A percentile compares a stretch with the other conserved stretches of the same genome.
phyloP scores from a whole-genome alignment of 2,329 filamentous ascomycete species.

The Basipetospora chlamydospora region DNA sequence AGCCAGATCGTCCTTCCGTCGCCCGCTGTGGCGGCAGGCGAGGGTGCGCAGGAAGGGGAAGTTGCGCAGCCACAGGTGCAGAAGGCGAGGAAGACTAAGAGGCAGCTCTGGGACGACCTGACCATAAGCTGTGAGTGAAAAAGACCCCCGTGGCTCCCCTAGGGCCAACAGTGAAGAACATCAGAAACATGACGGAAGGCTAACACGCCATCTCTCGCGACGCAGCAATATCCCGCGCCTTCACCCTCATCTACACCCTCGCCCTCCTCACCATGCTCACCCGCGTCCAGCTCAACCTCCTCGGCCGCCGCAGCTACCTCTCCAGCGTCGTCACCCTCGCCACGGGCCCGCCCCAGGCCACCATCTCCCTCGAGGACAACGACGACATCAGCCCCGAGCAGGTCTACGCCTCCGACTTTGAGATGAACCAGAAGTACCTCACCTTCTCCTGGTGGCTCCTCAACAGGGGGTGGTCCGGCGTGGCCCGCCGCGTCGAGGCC shows the following conservation, averaged over 20 bases:
- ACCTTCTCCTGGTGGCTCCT: conserved; percentile 98
- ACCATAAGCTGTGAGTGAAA: conserved; percentile 86
- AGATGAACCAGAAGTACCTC: conserved; percentile 87
- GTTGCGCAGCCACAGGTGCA: conserved; percentile 21
- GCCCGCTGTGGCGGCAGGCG: background rate
- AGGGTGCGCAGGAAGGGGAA: conserved; percentile 23
- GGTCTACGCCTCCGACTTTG: conserved; percentile 81
- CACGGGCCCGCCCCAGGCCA: conserved; percentile 55
- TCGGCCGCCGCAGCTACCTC: conserved; percentile 87
- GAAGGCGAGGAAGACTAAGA: conserved; percentile 61
- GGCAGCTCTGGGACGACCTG: conserved; percentile 92
- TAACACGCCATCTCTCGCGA: no score
- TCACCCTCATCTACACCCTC: conserved; percentile 84
- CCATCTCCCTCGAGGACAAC: conserved; percentile 82
- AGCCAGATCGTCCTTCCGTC: conserved; percentile 54
- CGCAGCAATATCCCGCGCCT: conserved; percentile 73
- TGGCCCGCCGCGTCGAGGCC: conserved; percentile 68
- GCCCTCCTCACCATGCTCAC: conserved; percentile 83
- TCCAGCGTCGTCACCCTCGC: conserved; percentile 89
- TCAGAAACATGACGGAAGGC: background rate
- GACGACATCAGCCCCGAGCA: conserved; percentile 78
- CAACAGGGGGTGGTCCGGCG: conserved; percentile 73
- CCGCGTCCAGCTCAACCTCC: conserved; percentile 88
- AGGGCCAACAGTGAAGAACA: no score
- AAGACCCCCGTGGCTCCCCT: no score